Evolutionary conservation across 2,329 filamentous ascomycete species (phyloP).

Genomic region (Penicillium sp.): DNA sequence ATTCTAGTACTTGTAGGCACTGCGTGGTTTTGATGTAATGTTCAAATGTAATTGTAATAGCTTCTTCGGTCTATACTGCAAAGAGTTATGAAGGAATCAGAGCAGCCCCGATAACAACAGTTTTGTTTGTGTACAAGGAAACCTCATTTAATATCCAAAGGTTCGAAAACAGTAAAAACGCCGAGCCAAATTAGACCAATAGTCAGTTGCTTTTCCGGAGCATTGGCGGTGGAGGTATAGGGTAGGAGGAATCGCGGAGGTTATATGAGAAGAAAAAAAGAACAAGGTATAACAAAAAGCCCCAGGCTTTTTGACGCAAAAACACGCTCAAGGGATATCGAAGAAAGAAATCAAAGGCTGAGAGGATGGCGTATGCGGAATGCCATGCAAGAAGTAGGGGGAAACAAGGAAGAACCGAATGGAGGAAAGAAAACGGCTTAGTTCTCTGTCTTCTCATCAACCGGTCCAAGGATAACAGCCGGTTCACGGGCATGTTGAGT

Average conservation of each 20-base stretch:
- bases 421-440: constrained; percentile 2
- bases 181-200: constrained; percentile 1
- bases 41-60: neutral
- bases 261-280: constrained; percentile 6
- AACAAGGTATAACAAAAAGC: constrained; percentile 21
- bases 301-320: constrained; percentile 20
- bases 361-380: constrained; percentile 11
- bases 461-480: constrained; percentile 13
- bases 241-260: neutral
- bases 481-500: constrained; percentile 16
- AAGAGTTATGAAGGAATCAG: neutral
- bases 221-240: neutral
- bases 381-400: constrained; percentile 2
- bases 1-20: neutral
- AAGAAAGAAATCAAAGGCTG: constrained; percentile 11
- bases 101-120: neutral
- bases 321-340: constrained; percentile 32
- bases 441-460: constrained; percentile 27
- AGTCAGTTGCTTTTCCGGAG: constrained; percentile 5
- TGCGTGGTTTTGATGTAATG: neutral
- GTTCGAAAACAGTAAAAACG: constrained; percentile 39
- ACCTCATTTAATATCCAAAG: constrained; percentile 2
- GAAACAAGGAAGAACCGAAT: constrained; percentile 1
- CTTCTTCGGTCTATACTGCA: constrained; percentile 4
- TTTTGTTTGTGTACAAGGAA: constrained; percentile 7